Conservation (phyloP, 2,329 filamentous ascomycete species). For the Cyphellophora europaea region DNA sequence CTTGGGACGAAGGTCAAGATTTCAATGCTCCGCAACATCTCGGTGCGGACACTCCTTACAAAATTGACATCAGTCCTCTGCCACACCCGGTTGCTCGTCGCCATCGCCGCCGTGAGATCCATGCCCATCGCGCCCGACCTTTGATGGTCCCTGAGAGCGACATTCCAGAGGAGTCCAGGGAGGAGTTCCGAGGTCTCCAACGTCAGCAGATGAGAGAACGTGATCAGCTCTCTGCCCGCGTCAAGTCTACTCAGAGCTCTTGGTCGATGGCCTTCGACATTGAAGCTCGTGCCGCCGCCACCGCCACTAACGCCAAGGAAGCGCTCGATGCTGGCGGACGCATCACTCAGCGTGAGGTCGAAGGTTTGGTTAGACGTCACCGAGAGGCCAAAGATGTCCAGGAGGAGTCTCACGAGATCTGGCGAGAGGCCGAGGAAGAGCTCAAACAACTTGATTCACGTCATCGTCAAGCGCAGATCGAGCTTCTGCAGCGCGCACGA, state of each 20-base stretch:
- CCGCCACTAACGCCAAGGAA: too few relatives aligned
- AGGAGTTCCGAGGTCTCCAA: constrained; percentile 3
- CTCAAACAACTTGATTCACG: too few relatives aligned
- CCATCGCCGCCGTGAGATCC: constrained; percentile 5
- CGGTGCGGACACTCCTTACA: constrained; percentile 10
- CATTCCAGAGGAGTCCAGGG: constrained; percentile 4
- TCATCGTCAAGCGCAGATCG: too few relatives aligned
- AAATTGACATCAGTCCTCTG: constrained; percentile 11
- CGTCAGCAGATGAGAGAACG: constrained; percentile 5
- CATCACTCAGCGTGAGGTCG: too few relatives aligned
- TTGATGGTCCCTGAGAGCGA: constrained; percentile 2
- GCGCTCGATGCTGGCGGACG: too few relatives aligned
- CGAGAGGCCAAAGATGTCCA: too few relatives aligned
- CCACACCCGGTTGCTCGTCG: constrained; percentile 7
- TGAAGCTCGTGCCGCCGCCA: too few relatives aligned
- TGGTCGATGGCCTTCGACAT: too few relatives aligned
- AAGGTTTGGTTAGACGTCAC: too few relatives aligned
- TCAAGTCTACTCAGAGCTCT: constrained; percentile 1
- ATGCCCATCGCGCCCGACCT: constrained; percentile 3
- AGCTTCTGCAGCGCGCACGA: too few relatives aligned
- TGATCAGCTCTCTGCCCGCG: constrained; percentile 5
- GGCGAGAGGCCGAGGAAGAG: too few relatives aligned
- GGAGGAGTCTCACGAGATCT: too few relatives aligned
- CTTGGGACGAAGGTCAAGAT: constrained; percentile 12
- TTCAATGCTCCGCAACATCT: constrained; percentile 12